phyloP scores from a whole-genome alignment of 352 stramenopile genomes.

The Globisporangium canariense region DNA sequence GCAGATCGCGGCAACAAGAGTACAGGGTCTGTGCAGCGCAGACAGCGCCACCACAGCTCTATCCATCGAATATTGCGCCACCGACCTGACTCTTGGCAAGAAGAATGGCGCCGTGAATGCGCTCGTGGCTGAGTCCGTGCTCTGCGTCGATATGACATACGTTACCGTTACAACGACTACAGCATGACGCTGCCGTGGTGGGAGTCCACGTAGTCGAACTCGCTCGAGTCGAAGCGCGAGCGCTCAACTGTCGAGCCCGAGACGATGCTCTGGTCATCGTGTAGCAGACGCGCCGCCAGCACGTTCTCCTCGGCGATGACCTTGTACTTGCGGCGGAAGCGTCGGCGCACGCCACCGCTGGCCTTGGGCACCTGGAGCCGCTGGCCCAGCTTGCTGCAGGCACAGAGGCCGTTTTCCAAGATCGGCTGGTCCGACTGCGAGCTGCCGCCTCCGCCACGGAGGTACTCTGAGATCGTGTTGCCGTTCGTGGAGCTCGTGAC shows the following conservation, averaged over 20 bases:
- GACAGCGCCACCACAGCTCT: background rate
- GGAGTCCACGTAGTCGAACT: constrained; percentile 46
- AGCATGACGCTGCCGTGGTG: constrained; percentile 8
- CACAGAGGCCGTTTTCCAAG: constrained; percentile 42
- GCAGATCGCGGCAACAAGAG: constrained; percentile 17
- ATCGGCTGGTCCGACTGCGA: constrained; percentile 42
- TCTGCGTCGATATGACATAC: constrained; percentile 20
- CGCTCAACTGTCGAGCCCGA: constrained; percentile 17
- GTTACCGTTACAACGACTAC: background rate
- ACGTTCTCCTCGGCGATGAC: constrained; percentile 26
- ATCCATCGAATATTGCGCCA: constrained; percentile 42
- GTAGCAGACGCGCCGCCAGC: constrained; percentile 44
- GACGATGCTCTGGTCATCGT: constrained; percentile 27
- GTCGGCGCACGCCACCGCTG: constrained; percentile 11
- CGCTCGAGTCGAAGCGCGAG: constrained; percentile 20
- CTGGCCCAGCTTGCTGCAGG: constrained; percentile 57
- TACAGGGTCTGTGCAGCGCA: constrained; percentile 24
- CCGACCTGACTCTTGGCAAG: constrained; percentile 28
- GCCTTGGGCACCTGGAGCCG: constrained; percentile 40
- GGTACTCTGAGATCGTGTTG: constrained; percentile 24
- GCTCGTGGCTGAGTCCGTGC: constrained; percentile 40
- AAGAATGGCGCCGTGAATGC: constrained; percentile 24
- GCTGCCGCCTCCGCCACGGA: constrained; percentile 14
- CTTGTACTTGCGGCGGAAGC: constrained; percentile 36
- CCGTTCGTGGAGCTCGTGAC: constrained; percentile 38